Percentiles rank a stretch among this genome's conserved stretches.
Evolutionary conservation across 331 rosid species (phyloP).

Genomic region (Saraca asoca): DNA sequence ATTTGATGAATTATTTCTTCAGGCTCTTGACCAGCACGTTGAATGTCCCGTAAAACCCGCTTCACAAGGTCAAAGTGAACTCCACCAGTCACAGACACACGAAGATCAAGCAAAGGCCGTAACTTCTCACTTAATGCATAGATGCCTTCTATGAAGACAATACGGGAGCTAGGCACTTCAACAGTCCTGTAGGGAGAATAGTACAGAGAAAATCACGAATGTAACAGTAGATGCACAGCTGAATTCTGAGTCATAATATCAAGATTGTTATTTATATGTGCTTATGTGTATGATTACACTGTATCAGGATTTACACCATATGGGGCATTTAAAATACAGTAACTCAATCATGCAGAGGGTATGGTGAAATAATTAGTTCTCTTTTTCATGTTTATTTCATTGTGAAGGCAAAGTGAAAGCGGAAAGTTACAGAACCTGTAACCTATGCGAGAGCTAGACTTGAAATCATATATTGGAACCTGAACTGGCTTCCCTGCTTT

Average conservation of each 20-base stretch:
- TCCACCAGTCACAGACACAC: slow-evolving; percentile 97
- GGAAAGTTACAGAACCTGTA: slow-evolving; percentile 67
- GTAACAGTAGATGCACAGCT: slow-evolving; percentile 5
- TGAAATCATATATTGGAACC: slow-evolving; percentile 96
- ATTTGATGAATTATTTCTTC: slow-evolving; percentile 98
- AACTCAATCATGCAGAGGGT: slow-evolving; percentile 11
- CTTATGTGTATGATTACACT: neutral
- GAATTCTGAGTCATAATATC: slow-evolving; percentile 11
- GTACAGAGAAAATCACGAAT: slow-evolving; percentile 27
- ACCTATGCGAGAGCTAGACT: slow-evolving; percentile 82
- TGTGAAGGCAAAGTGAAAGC: slow-evolving; percentile 30
- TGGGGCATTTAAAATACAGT: slow-evolving; percentile 19
- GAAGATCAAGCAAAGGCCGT: slow-evolving; percentile 93
- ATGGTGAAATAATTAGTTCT: slow-evolving; percentile 12
- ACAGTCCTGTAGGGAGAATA: slow-evolving; percentile 61
- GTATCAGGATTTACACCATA: slow-evolving; percentile 8
- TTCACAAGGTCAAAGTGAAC: slow-evolving; percentile 98
- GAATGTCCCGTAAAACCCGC: slow-evolving; percentile 96
- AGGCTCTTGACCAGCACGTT: slow-evolving; percentile 95
- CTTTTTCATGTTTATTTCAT: slow-evolving; percentile 27
- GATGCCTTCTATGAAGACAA: slow-evolving; percentile 89
- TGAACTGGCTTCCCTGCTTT: slow-evolving; percentile 85
- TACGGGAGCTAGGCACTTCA: slow-evolving; percentile 89
- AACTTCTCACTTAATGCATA: slow-evolving; percentile 87
- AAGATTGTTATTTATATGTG: slow-evolving; percentile 19